A percentile compares a stretch with the other conserved stretches of the same genome.
phyloP scores from a whole-genome alignment of 2,329 filamentous ascomycete species.

The Clonostachys chloroleuca region DNA sequence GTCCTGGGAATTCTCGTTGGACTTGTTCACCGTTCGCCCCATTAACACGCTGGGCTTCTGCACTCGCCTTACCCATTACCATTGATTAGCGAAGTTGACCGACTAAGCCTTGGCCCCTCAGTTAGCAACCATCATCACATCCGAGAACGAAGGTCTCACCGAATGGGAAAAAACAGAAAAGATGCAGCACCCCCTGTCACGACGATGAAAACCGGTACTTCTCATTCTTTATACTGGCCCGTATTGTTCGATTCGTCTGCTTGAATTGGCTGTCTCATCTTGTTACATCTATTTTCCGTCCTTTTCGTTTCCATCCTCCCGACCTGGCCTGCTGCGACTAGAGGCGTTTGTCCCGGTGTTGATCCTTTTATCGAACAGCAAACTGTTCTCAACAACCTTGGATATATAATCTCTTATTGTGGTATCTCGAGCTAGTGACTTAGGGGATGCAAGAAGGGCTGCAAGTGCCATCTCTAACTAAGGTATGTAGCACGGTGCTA shows the following conservation, averaged over 20 bases:
- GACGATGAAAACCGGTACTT: conserved; percentile 52
- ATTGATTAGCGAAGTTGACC: not conserved
- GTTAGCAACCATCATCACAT: not conserved
- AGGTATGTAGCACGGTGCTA: too few relatives aligned
- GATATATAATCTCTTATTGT: conserved; percentile 8
- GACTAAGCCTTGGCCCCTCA: not conserved
- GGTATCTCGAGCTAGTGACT: not conserved
- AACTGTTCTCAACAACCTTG: conserved; percentile 10
- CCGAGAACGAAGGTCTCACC: not conserved
- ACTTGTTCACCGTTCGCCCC: not conserved
- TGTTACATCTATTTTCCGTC: too few relatives aligned
- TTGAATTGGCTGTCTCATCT: conserved; percentile 35
- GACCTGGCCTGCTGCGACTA: not conserved
- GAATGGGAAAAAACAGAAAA: not conserved
- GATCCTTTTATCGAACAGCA: conserved; percentile 5
- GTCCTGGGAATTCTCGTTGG: not conserved
- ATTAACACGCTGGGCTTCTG: too few relatives aligned
- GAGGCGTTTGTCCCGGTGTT: conserved; percentile 6
- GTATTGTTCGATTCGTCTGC: conserved; percentile 49
- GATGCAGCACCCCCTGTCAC: conserved; percentile 26
- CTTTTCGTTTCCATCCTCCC: conserved; percentile 4
- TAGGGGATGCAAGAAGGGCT: conserved; percentile 1
- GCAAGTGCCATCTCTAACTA: not conserved
- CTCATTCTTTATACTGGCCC: conserved; percentile 41
- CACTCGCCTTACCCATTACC: not conserved